Evolutionary conservation across 2,329 filamentous ascomycete genomes (phyloP).

Genomic region (Xylaria sp.): DNA sequence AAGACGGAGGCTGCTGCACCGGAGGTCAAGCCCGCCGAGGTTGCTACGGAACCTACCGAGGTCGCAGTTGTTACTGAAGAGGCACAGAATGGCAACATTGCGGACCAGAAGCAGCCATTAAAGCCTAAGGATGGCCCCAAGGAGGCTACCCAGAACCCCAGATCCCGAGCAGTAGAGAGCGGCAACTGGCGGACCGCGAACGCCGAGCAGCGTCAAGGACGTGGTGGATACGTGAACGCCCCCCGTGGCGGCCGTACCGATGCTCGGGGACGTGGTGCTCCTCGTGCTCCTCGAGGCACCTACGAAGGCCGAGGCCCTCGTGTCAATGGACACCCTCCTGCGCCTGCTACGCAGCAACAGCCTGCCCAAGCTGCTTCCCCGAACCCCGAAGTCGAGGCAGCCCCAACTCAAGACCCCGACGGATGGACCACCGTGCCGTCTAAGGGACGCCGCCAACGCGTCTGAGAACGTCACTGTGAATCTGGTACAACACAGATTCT

Average conservation of each 20-base stretch:
- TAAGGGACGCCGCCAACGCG: constrained; percentile 36
- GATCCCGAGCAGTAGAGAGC: constrained; percentile 52
- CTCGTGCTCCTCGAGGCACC: constrained; percentile 40
- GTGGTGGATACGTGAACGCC: constrained; percentile 33
- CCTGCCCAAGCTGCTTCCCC: constrained; percentile 26
- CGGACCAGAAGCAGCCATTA: constrained; percentile 45
- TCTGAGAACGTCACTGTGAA: constrained; percentile 8
- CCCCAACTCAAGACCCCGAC: constrained; percentile 49
- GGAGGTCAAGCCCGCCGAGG: constrained; percentile 34
- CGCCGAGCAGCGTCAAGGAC: constrained; percentile 39
- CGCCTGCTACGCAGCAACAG: constrained; percentile 29
- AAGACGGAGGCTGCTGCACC: constrained; percentile 32
- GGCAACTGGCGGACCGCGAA: constrained; percentile 54
- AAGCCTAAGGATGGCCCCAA: constrained; percentile 41
- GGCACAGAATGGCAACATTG: constrained; percentile 32
- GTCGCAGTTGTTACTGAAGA: not conserved
- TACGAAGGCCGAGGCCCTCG: constrained; percentile 45
- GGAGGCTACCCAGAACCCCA: constrained; percentile 42
- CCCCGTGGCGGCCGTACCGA: constrained; percentile 30
- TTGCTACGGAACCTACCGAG: constrained; percentile 22
- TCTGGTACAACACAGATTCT: constrained; percentile 28
- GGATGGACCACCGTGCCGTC: constrained; percentile 57
- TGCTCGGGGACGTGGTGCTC: constrained; percentile 39
- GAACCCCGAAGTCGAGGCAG: constrained; percentile 29
- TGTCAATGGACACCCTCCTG: constrained; percentile 40